A percentile compares a stretch with the other conserved stretches of the same genome.
Evolutionary conservation across 148 eudicot genomes (phyloP).

Genomic region (Selenicereus undatus): DNA sequence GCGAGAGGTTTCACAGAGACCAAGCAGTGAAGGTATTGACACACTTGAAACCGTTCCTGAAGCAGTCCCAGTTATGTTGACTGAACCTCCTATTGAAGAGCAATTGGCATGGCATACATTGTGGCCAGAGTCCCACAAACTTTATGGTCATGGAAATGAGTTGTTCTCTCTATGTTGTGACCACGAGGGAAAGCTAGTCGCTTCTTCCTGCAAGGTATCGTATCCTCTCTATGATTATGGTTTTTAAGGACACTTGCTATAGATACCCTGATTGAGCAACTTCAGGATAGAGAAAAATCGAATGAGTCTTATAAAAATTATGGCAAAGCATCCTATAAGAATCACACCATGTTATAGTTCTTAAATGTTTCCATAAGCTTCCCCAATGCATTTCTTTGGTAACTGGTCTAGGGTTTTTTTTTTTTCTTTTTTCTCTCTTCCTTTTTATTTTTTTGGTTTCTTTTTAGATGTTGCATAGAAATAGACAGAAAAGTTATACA

Average conservation of each 20-base stretch:
- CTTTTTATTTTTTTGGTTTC: too few relatives aligned
- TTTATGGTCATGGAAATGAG: constrained; percentile 97
- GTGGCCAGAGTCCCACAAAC: constrained; percentile 97
- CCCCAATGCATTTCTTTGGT: background rate
- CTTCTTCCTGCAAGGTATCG: constrained; percentile 92
- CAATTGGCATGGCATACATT: constrained; percentile 91
- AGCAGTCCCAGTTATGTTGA: constrained; percentile 82
- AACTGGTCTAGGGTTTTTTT: background rate
- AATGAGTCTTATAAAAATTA: background rate
- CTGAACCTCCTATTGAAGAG: constrained; percentile 95
- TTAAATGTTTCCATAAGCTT: background rate
- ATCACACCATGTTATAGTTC: background rate
- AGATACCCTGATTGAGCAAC: background rate
- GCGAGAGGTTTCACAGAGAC: constrained; percentile 40
- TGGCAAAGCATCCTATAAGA: background rate
- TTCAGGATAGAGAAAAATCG: background rate
- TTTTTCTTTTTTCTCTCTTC: background rate
- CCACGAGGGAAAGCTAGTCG: constrained; percentile 79
- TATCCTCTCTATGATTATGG: background rate
- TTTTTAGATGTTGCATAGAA: too few relatives aligned
- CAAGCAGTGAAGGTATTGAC: constrained; percentile 54
- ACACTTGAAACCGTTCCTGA: constrained; percentile 91
- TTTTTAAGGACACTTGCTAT: constrained; percentile 1
- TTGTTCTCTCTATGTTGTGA: constrained; percentile 78
- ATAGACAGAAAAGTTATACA: too few relatives aligned